A percentile compares a stretch with the other conserved stretches of the same genome.
phyloP scores from a whole-genome alignment of 768 basidiomycete genomes.

The Coprinopsis sp. region DNA sequence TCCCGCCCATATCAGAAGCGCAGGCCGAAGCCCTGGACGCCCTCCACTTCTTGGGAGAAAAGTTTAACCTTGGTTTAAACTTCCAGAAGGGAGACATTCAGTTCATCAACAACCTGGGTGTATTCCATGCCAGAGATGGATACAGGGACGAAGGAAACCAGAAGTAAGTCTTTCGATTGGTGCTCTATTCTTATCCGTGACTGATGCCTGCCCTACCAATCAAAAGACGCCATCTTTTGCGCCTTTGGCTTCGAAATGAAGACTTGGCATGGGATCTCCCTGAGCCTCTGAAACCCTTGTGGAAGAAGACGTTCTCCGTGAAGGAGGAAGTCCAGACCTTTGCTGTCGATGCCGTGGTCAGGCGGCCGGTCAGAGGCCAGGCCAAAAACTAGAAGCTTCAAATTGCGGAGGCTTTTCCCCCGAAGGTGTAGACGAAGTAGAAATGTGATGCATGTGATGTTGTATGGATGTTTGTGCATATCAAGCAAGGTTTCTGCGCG shows the following conservation, averaged over 20 bases:
- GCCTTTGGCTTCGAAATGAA: conserved; percentile 11
- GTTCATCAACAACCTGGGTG: conserved; percentile 43
- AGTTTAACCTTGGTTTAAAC: conserved; percentile 38
- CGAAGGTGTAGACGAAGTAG: no score
- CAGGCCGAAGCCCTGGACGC: conserved; percentile 46
- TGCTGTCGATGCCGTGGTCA: neutral
- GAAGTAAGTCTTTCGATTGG: conserved; percentile 26
- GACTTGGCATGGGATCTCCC: conserved; percentile 15
- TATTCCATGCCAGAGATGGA: conserved; percentile 43
- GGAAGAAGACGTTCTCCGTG: conserved; percentile 8
- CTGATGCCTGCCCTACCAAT: no score
- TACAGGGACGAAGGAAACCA: conserved; percentile 35
- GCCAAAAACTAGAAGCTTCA: neutral
- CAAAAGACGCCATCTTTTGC: conserved; percentile 6
- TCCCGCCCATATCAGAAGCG: conserved; percentile 44
- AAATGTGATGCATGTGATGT: no score
- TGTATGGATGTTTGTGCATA: no score
- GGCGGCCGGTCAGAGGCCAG: neutral
- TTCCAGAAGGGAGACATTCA: conserved; percentile 41
- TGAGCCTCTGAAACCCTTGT: conserved; percentile 10
- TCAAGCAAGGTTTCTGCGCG: no score
- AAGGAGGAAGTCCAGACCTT: conserved; percentile 3
- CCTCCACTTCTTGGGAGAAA: conserved; percentile 41
- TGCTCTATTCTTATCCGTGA: neutral
- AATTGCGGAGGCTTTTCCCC: no score